Base-by-base conservation (phyloP, 495 filamentous ascomycete genomes). In the Lophium mytilinum region DNA sequence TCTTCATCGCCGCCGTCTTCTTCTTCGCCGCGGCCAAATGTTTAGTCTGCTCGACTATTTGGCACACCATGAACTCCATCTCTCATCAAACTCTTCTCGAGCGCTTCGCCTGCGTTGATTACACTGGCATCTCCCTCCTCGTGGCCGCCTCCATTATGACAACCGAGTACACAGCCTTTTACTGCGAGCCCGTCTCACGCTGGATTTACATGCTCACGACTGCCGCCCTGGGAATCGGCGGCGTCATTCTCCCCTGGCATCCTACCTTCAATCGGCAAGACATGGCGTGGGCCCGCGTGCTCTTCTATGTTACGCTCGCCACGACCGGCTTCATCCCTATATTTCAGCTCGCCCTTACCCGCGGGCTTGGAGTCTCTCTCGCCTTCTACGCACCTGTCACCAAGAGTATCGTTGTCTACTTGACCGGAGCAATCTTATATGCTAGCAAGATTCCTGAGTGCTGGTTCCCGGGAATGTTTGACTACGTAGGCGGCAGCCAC, bases 51-150 rank as follows among this genome's bases (percentile, higher is more conserved):
- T 90, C 85, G 61, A 89, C 86, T 59, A 84, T 97, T 63, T 97
- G 92, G 93, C 93, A 99, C 75, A 95, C 92, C 12, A 96, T 99
- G 88, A 94, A 87, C 76, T 87, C 86, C 60, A 94, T 97, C 54
- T 87, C 92, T 45, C 85, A 94, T 43, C 87, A 94, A 65, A 83
- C 79, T 10, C 78, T 95, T 46, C 85, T 99, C 79, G 93, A 95
- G 67, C 84, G 90, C 53, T 96, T 97, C 63, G 94, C 94, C 39
- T 99, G 93, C 70, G 91, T 99, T 42, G 93, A 99, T 68, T 99
- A 99, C 72, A 96, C 91, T 0, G 94, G 94, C 30, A 99, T 99
- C 61, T 96, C 92, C 2, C 77, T 99, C 52, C 82, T 99, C 19
- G 92, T 99, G 45, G 94, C 93, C 9, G 88, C 93, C 19, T 95